Evolutionary conservation across 202 grass and related monocot species (phyloP).

Genomic region (Carex arenaria): DNA sequence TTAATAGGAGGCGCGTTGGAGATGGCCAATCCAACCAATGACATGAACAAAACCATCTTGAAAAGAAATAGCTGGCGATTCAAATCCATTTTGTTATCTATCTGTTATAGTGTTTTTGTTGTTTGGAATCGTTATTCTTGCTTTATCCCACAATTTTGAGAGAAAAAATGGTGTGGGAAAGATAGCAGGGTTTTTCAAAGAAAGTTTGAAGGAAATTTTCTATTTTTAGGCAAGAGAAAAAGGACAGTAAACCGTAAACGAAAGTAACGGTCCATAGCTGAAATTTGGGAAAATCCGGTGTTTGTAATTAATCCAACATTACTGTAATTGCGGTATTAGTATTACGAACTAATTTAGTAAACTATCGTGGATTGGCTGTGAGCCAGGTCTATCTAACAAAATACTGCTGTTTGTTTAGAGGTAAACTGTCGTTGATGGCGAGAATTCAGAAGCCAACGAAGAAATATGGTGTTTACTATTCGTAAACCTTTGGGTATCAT

Average conservation of each 20-base stretch:
- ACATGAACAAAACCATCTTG: constrained; percentile 27
- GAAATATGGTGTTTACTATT: neutral
- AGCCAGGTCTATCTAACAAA: constrained; percentile 10
- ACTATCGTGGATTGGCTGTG: constrained; percentile 12
- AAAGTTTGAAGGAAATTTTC: neutral
- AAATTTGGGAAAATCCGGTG: neutral
- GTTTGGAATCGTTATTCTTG: neutral
- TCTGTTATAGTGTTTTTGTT: neutral
- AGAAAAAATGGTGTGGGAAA: neutral
- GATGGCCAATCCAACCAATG: neutral
- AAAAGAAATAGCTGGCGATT: neutral
- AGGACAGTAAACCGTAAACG: neutral
- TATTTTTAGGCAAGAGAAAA: neutral
- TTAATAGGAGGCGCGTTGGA: constrained; percentile 1
- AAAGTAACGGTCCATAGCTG: neutral
- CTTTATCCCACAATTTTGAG: neutral
- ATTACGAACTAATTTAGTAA: constrained; percentile 1
- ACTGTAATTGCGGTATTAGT: neutral
- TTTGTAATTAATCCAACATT: neutral
- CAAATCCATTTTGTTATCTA: neutral
- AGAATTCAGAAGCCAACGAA: neutral
- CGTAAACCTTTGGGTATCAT: neutral
- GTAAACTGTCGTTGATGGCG: neutral
- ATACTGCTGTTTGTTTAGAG: neutral
- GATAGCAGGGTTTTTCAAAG: neutral